Evolutionary conservation across 257 asterid genomes (phyloP).

Genomic region (Nicotiana sylvestris): DNA sequence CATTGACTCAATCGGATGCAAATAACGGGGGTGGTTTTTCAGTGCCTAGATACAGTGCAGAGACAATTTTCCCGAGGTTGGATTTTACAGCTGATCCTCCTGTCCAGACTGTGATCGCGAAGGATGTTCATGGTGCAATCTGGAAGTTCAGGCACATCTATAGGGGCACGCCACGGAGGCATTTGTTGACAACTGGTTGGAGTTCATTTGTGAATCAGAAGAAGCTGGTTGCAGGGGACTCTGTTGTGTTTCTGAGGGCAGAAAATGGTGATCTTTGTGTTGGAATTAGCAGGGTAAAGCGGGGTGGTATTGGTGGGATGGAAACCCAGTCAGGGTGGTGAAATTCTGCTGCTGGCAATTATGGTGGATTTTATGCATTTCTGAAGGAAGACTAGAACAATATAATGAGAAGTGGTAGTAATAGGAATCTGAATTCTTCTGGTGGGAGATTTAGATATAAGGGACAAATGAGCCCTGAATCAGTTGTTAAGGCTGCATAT

Average conservation of each 20-base stretch:
- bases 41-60: conserved; percentile 37
- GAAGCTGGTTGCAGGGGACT: conserved; percentile 28
- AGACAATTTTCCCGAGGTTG: conserved; percentile 28
- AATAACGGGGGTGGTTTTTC: conserved; percentile 42
- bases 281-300: conserved; percentile 59
- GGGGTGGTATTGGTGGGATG: conserved; percentile 37
- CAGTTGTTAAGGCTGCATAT: conserved; percentile 41
- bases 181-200: conserved; percentile 73
- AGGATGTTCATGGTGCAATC: conserved; percentile 35
- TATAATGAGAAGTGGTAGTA: conserved; percentile 27
- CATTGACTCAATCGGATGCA: conserved; percentile 39
- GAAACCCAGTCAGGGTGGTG: conserved; percentile 39
- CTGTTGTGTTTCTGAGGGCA: conserved; percentile 20
- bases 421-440: conserved; percentile 24
- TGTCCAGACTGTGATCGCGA: conserved; percentile 31
- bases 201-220: conserved; percentile 50
- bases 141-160: conserved; percentile 69
- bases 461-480: conserved; percentile 39
- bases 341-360: conserved; percentile 30
- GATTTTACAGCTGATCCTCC: conserved; percentile 33
- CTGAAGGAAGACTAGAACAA: conserved; percentile 39
- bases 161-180: conserved; percentile 64
- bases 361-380: conserved; percentile 31
- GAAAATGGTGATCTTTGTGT: conserved; percentile 26
- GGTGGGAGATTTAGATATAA: conserved; percentile 28